These are phyloP conservation scores for Simmondsia chinensis DNA, from an alignment of 148 eudicot species.

Conservation along the genomic window DNA sequence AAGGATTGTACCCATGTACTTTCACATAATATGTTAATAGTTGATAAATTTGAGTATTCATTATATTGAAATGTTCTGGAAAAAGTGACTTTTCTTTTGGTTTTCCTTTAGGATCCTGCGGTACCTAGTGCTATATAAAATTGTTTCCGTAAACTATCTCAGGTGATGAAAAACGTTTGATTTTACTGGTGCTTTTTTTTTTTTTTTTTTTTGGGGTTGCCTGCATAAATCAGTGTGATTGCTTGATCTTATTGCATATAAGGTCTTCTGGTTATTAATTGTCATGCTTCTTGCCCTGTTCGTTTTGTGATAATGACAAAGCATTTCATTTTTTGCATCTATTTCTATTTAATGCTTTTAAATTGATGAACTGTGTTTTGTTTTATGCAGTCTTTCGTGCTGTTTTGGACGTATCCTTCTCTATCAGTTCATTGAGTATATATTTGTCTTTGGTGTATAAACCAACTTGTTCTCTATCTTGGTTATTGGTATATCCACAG, in stretches of 20 bases:
- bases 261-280: too few relatives aligned
- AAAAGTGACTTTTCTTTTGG: too few relatives aligned
- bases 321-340: too few relatives aligned
- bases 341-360: neutral
- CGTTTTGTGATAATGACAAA: too few relatives aligned
- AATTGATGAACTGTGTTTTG: constrained; percentile 11
- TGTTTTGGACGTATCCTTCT: constrained; percentile 97
- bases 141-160: neutral
- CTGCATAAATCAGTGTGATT: too few relatives aligned
- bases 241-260: too few relatives aligned
- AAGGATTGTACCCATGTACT: too few relatives aligned
- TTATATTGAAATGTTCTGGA: too few relatives aligned
- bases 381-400: constrained; percentile 93
- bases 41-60: too few relatives aligned
- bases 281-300: neutral
- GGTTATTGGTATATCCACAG: neutral
- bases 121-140: too few relatives aligned
- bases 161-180: neutral
- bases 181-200: neutral
- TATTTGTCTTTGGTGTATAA: neutral
- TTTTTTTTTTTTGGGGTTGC: neutral
- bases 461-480: neutral
- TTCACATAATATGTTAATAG: too few relatives aligned
- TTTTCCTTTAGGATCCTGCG: neutral
- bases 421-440: neutral